Evolutionary conservation across 2,329 filamentous ascomycete genomes (phyloP), one percentile per base, ranked within the genome.

Genomic region (Cercospora canescens): DNA sequence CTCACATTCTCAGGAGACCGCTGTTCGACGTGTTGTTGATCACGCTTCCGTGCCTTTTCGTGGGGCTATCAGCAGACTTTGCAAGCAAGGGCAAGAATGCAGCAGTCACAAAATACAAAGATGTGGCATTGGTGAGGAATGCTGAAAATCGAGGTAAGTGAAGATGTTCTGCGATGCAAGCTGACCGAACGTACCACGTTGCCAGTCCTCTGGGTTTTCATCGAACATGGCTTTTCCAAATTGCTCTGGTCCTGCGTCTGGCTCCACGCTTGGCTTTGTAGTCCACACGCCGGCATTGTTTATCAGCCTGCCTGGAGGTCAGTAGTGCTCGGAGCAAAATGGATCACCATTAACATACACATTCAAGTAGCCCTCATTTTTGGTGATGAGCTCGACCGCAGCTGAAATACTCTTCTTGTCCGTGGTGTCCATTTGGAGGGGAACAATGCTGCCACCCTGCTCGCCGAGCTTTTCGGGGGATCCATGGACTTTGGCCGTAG

Each of bases 351-450:
- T 48, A 6, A 48, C 41, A n/a, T 6, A 24, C 50, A 54, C 24
- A 18, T 54, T 54, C 24, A 54, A 6, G 7, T 16, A 54, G 4
- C 28, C 28, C 28, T 54, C 50, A 18, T 54, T 28, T 14, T 28
- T 32, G 5, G 50, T 68, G 7, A 83, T 72, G 16, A 73, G 58
- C 14, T 73, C 65, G 0, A 76, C 79, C 3, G 79, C 79, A 0
- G 63, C 56, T 18, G 74, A 71, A 4, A 84, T 79, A 28, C 73
- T 79, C 1, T 75, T 68, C 41, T 76, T 67, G 32, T 78, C 74
- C 0, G 79, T 80, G 4, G 85, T 77, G 67, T 85, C 83, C 4
- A 84, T 70, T 21, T 75, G 69, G 5, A 87, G 69, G 0, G 74
- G 72, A 1, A 84, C 65, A 3, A 88, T 54, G 24, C 24, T 28